Base-by-base conservation (phyloP, 352 stramenopile species). In the Pythium rishiriense region DNA sequence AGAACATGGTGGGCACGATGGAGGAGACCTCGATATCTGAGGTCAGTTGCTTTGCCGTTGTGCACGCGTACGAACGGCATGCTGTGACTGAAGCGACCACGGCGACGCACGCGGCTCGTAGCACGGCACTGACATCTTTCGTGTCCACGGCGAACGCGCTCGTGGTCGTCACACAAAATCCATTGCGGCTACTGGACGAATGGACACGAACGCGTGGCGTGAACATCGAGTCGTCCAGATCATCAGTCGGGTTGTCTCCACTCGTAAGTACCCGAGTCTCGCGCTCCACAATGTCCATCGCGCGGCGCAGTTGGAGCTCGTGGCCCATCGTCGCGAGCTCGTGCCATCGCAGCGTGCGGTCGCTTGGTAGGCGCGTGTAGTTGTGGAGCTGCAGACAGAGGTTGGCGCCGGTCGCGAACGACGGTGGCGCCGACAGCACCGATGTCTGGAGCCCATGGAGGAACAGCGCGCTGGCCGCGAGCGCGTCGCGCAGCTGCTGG, bases 141-240 rank as follows among this genome's bases (percentile, higher is more conserved):
- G 66, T 75, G 35, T 83, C 69, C 48, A 83, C 67, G 12, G 70
- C 64, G 51, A 74, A 83, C 42, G 76, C 63, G 19, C 65, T 58
- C 2, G 58, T 66, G 41, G 64, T 70, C 17, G 70, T 79, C 17
- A 55, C 25, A 25, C 43, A 35, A n/a, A 48, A 41, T 7, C 42
- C 35, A n/a, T 25, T 47, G 10, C 10, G 35, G 60, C 29, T 61
- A 26, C 35, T 49, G 33, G 52, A 59, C 42, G 6, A 8, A 6
- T 54, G 26, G 48, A 33, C 48, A 28, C 37, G 19, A 26, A 54
- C 19, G 15, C 37, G 48, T 54, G 48, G 9, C 33, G 28, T 6
- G 21, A 26, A 17, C 28, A 33, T 15, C 26, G 37, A 33, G 22
- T 21, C 15, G 33, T 54, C 26, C 33, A 19, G 10, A 15, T 29